Conservation (phyloP, 371 early-diverging fungal genomes). For the Syncephalastrum sp. region DNA sequence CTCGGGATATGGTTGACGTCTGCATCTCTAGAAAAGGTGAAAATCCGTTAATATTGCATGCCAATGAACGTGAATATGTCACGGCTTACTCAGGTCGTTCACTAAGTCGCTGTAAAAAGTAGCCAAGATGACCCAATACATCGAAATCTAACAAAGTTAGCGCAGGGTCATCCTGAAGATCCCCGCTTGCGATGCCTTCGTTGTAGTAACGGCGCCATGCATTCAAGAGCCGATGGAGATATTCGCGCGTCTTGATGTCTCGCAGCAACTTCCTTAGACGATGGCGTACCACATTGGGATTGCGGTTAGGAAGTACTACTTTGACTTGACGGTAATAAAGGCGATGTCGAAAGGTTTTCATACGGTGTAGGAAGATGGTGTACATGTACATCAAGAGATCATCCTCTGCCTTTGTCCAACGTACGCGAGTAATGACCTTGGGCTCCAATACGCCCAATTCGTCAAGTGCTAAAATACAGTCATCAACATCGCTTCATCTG, state of each 20-base stretch:
- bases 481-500: no score
- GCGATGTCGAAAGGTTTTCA: slow-evolving; percentile 5
- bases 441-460: no score
- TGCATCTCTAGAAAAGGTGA: no score
- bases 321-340: slow-evolving; percentile 39
- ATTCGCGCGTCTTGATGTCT: slow-evolving; percentile 20
- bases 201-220: slow-evolving; percentile 41
- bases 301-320: slow-evolving; percentile 22
- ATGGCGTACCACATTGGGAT: slow-evolving; percentile 28
- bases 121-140: slow-evolving; percentile 28
- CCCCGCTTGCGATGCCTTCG: slow-evolving; percentile 34
- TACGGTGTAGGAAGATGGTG: slow-evolving; percentile 29
- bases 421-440: slow-evolving; percentile 13
- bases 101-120: slow-evolving; percentile 29
- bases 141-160: slow-evolving; percentile 27
- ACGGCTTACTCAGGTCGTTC: no score
- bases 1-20: no score
- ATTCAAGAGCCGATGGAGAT: slow-evolving; percentile 17
- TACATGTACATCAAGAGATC: slow-evolving; percentile 43
- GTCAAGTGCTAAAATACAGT: no score
- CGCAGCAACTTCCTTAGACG: slow-evolving; percentile 31
- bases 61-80: no score
- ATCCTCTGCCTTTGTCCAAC: slow-evolving; percentile 51
- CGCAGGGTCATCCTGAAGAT: slow-evolving; percentile 25
- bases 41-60: no score